Conservation (phyloP, 2,329 filamentous ascomycete genomes). For the Nectriaceae sp. region DNA sequence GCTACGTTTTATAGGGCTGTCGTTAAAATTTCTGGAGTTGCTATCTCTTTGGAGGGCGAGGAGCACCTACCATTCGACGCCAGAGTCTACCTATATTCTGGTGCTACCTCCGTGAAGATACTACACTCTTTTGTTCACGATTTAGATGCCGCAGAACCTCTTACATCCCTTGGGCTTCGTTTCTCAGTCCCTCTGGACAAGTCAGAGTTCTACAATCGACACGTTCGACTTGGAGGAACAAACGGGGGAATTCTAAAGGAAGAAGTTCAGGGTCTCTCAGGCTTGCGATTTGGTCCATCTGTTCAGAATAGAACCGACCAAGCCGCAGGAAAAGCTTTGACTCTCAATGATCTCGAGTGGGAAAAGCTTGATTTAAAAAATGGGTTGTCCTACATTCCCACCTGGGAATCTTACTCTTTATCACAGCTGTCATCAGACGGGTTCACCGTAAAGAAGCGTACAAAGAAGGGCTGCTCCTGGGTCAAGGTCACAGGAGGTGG, state of each 20-base stretch:
- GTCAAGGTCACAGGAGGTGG: conserved; percentile 58
- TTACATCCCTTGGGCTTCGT: conserved; percentile 54
- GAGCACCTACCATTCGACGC: conserved; percentile 17
- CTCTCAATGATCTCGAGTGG: conserved; percentile 9
- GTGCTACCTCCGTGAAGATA: conserved; percentile 54
- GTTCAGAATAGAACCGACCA: conserved; percentile 51
- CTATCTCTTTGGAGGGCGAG: conserved; percentile 1
- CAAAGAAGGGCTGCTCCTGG: conserved; percentile 57
- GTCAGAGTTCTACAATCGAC: conserved; percentile 58
- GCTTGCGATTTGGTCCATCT: conserved; percentile 56
- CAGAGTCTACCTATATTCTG: conserved; percentile 55
- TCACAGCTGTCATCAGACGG: conserved; percentile 60
- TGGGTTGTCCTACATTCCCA: conserved; percentile 52
- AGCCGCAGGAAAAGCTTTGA: conserved; percentile 44
- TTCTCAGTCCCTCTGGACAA: conserved; percentile 55
- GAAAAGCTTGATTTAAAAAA: conserved; percentile 32
- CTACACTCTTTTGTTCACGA: conserved; percentile 59
- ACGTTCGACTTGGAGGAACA: conserved; percentile 56
- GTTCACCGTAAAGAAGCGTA: conserved; percentile 61
- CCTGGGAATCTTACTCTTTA: conserved; percentile 58
- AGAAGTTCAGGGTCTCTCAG: conserved; percentile 60
- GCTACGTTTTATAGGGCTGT: conserved; percentile 10
- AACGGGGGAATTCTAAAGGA: conserved; percentile 57
- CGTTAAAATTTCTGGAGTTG: conserved; percentile 14
- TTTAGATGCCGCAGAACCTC: conserved; percentile 46